Evolutionary conservation across 495 filamentous ascomycete genomes (phyloP), one percentile per base, ranked within the genome.

Genomic region (Xylaria flabelliformis): DNA sequence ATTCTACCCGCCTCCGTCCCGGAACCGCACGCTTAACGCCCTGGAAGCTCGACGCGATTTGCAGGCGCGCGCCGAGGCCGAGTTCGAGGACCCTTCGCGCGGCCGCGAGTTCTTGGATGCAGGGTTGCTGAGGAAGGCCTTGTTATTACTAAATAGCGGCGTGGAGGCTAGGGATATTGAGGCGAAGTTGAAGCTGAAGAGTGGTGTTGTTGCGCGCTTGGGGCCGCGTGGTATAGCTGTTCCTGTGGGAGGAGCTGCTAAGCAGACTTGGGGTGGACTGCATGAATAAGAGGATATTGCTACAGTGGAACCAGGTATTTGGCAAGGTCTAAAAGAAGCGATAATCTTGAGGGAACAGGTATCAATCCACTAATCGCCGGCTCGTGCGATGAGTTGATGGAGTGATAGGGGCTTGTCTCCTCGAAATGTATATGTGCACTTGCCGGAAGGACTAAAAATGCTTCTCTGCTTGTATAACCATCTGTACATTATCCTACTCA

Each of bases 81-180:
- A 86, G 73, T 80, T 84, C 55, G 73, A 83, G 24, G 73, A 77
- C 36, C 66, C 75, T 26, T 78, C 77, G 19, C 74, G 70, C 12
- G 82, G 83, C 0, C 75, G 75, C 46, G 80, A 84, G 69, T 83
- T 85, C 36, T 67, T 85, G 26, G 81, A 85, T 34, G 75, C 84
- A 8, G 70, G 62, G 13, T 83, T 80, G 32, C 66, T 86, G 19
- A 77, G 75, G 58, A 75, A 82, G 19, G 75, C 80, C 7, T 66
- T 86, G 10, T 66, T 78, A 0, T 70, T 85, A 21, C 75, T 76
- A n/a, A 77, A 78, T 10, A 69, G 75, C 9, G 83, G 85, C 0
- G 44, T 70, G 0, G 51, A 74, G 3, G 72, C 77, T 0, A 51
- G 53, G 0, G 80, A 79, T n/a, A 83, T 86, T 51, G 85, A 86